Percentiles rank a stretch among this genome's conserved stretches.
Conservation (phyloP, 2,329 filamentous ascomycete species). For the Amesomyces nigricolor region DNA sequence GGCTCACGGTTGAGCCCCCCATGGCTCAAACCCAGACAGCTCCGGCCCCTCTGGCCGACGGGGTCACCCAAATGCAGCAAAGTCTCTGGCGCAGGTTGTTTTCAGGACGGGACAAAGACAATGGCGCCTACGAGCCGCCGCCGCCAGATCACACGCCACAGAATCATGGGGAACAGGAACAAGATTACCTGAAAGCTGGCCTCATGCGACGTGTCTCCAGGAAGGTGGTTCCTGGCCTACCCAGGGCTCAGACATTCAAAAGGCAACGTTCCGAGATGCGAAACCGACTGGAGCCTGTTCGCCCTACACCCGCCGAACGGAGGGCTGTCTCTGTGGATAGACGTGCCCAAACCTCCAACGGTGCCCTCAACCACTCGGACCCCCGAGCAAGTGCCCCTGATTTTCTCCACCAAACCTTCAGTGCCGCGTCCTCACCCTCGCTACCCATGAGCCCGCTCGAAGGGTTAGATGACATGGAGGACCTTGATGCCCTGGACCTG, state of each 20-base stretch:
- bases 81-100: constrained; percentile 28
- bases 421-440: constrained; percentile 26
- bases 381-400: constrained; percentile 47
- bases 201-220: constrained; percentile 42
- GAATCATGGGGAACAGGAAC: constrained; percentile 20
- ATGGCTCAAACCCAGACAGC: constrained; percentile 29
- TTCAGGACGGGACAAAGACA: constrained; percentile 26
- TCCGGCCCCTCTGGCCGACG: constrained; percentile 18
- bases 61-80: constrained; percentile 20
- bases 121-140: constrained; percentile 17
- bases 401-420: constrained; percentile 33
- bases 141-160: constrained; percentile 15
- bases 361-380: constrained; percentile 31
- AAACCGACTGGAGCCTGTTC: constrained; percentile 62
- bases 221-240: constrained; percentile 71
- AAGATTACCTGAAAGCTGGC: constrained; percentile 32
- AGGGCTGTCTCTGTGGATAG: constrained; percentile 64
- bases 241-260: constrained; percentile 71
- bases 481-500: constrained; percentile 5
- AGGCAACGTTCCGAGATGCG: constrained; percentile 77
- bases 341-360: constrained; percentile 35
- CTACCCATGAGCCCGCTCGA: constrained; percentile 32
- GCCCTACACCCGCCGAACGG: constrained; percentile 59
- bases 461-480: constrained; percentile 28
- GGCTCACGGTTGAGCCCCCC: constrained; percentile 3